A percentile compares a stretch with the other conserved stretches of the same genome.
Evolutionary conservation across 345 rosid genomes (phyloP).

Genomic region (Pistacia vera): DNA sequence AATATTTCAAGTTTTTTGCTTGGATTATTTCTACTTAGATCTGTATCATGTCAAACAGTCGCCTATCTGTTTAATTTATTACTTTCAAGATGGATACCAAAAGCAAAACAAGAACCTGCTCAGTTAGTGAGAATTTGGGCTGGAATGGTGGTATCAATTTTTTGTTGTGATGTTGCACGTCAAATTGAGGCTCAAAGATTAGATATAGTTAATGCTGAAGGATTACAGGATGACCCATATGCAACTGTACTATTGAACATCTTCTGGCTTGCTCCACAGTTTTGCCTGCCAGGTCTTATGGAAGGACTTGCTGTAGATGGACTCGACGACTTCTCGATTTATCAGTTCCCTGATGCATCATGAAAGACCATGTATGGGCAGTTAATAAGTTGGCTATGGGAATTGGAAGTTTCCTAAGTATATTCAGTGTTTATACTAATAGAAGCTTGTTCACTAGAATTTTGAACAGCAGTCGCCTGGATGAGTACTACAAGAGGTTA

Average conservation of each 20-base stretch:
- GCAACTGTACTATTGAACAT: neutral
- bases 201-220: neutral
- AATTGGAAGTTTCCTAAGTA: neutral
- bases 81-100: neutral
- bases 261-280: conserved; percentile 9
- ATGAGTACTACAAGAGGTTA: neutral
- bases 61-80: neutral
- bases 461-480: neutral
- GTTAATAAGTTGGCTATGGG: neutral
- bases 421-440: neutral
- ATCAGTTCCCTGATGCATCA: neutral
- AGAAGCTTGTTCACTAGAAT: neutral
- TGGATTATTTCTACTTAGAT: neutral
- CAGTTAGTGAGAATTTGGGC: neutral
- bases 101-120: neutral
- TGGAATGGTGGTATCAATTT: neutral
- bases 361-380: neutral
- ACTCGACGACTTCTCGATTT: neutral
- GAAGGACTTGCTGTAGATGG: conserved; percentile 2
- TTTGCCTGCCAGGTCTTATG: conserved; percentile 1
- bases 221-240: neutral
- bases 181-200: neutral
- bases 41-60: neutral
- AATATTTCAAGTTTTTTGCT: neutral
- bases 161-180: neutral